A percentile compares a stretch with the other conserved stretches of the same genome.
Evolutionary conservation across 352 stramenopile species (phyloP).

Genomic region (Phytophthora agathidicida): DNA sequence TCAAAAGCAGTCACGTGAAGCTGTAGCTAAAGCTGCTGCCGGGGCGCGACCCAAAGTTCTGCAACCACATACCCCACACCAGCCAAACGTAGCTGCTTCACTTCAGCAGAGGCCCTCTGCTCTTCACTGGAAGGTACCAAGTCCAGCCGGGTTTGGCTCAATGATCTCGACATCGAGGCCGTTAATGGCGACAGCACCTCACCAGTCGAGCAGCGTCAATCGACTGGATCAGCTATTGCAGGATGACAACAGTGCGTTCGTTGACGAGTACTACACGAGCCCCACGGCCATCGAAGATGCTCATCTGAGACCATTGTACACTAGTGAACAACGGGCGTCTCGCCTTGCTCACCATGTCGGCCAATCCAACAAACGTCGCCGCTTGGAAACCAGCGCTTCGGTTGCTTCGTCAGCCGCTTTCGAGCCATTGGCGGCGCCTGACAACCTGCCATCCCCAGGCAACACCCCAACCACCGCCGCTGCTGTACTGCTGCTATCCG

Average conservation of each 20-base stretch:
- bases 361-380: conserved; percentile 34
- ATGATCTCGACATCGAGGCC: conserved; percentile 1
- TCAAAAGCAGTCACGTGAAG: conserved; percentile 80
- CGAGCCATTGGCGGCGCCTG: conserved; percentile 20
- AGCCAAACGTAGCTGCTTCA: conserved; percentile 1
- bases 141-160: too few relatives aligned
- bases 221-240: conserved; percentile 69
- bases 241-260: conserved; percentile 49
- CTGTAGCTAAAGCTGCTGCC: conserved; percentile 3
- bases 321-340: conserved; percentile 26
- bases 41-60: not conserved
- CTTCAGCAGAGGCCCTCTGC: not conserved
- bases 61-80: conserved; percentile 5
- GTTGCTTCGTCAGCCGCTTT: conserved; percentile 2
- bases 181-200: conserved; percentile 1
- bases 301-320: conserved; percentile 41
- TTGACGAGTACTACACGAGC: conserved; percentile 61
- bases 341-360: conserved; percentile 10
- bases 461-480: conserved; percentile 13
- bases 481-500: conserved; percentile 16
- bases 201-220: conserved; percentile 19
- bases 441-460: conserved; percentile 21
- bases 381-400: conserved; percentile 6
- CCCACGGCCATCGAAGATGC: conserved; percentile 59
- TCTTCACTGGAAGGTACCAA: conserved; percentile 14